Evolutionary conservation across 139 green algal genomes (phyloP), one percentile per base, ranked within the genome.

Genomic region (Chlorella sp.): DNA sequence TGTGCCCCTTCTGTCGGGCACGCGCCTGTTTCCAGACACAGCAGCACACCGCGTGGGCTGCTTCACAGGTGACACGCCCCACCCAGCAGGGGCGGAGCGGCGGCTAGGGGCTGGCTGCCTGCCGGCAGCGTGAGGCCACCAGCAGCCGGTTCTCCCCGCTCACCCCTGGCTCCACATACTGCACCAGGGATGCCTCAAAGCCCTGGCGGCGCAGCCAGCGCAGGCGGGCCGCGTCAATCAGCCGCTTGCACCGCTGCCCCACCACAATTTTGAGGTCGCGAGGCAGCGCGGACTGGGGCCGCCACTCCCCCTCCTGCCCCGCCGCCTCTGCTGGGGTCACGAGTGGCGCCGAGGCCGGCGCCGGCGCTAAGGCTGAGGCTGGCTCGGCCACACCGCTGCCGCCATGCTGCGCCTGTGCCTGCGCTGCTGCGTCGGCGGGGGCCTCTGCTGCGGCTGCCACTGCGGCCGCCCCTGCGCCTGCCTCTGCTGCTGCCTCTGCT

Each of bases 201-300:
- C 80, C 66, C 42, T 86, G 76, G 57, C 89, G 34, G 15, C 42
- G 87, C 82, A 97, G 90, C 94, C 93, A 98, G 18, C 71, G 79
- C 88, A 93, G 60, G n/a, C 96, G 90, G 2, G 91, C 95, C 14
- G 64, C 69, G 86, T 98, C 96, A 30, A 98, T 95, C 32, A 98
- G 88, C 76, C 86, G 73, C 90, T 98, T 98, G 92, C 94, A 96
- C 75, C 90, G 91, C 39, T 66, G 69, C 0, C 96, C 96, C 7
- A 98, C 68, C 0, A 66, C 89, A 39, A 96, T 94, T 18, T 81
- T 80, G 21, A 48, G 15, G 94, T 89, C 42, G 12, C 93, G 85
- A 0, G 89, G 60, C 39, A 95, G 84, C 39, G 34, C 30, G 77
- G 40, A 14, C 88, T 71, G 36, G 75, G 57, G 71, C 64, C 64